These are phyloP conservation scores for Cajanus cajan DNA, from an alignment of 306 rosid genomes.

Conservation along the genomic window DNA sequence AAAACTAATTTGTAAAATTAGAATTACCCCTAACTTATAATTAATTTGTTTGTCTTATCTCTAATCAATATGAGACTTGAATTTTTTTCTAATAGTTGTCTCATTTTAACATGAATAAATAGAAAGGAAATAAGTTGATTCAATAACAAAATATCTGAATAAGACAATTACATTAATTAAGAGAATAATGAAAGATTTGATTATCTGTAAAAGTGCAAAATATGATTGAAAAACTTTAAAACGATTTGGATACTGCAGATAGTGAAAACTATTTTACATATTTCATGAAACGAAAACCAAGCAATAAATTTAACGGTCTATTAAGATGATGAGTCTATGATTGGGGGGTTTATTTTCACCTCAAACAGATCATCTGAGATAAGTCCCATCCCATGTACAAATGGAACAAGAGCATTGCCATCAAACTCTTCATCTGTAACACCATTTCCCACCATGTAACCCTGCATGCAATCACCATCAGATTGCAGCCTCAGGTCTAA, in stretches of 20 bases:
- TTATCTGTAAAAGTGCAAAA: background rate
- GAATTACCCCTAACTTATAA: too few relatives aligned
- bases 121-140: background rate
- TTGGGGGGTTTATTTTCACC: constrained; percentile 44
- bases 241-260: constrained; percentile 11
- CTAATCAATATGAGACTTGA: too few relatives aligned
- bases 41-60: too few relatives aligned
- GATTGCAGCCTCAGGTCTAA: constrained; percentile 22
- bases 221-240: background rate
- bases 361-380: constrained; percentile 79
- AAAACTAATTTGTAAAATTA: too few relatives aligned
- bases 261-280: background rate
- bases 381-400: constrained; percentile 93
- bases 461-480: constrained; percentile 52
- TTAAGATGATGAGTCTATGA: constrained; percentile 8
- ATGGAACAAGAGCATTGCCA: constrained; percentile 94
- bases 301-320: background rate
- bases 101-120: constrained; percentile 2
- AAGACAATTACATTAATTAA: background rate
- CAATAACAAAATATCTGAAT: background rate
- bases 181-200: constrained; percentile 10
- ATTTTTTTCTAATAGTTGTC: too few relatives aligned
- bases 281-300: background rate
- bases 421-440: constrained; percentile 73
- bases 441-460: constrained; percentile 94